Conservation (phyloP, 2,329 filamentous ascomycete genomes). For the Ramichloridium luteum region DNA sequence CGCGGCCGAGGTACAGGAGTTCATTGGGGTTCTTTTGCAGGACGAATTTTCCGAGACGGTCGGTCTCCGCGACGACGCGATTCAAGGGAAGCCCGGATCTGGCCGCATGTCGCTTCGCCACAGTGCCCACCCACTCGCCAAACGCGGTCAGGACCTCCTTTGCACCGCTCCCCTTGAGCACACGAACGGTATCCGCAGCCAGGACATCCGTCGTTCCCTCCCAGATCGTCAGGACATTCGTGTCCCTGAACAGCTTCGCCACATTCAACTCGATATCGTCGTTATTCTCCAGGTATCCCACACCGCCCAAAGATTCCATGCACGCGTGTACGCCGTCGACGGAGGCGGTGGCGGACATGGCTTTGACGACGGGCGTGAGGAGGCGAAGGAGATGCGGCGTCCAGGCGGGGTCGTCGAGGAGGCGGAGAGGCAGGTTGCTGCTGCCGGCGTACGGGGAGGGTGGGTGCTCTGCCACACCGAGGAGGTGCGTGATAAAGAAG, state of each 20-base stretch:
- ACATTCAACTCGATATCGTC: constrained; percentile 54
- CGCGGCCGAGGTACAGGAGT: constrained; percentile 1
- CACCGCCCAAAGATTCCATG: constrained; percentile 54
- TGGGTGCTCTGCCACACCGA: constrained; percentile 42
- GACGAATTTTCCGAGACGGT: neutral
- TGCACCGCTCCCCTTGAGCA: constrained; percentile 16
- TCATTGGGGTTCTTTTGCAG: neutral
- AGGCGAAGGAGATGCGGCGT: constrained; percentile 40
- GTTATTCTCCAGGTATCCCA: constrained; percentile 54
- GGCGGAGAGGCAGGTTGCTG: neutral
- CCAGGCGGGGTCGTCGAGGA: neutral
- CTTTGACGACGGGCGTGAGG: constrained; percentile 49
- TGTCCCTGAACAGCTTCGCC: constrained; percentile 53
- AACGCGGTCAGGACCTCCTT: constrained; percentile 1
- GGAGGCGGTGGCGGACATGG: constrained; percentile 40
- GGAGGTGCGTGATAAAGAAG: constrained; percentile 41
- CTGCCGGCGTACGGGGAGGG: too few relatives aligned
- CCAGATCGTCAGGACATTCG: constrained; percentile 53
- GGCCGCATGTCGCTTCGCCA: neutral
- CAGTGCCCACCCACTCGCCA: neutral
- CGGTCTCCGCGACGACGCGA: neutral
- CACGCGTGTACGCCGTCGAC: constrained; percentile 42
- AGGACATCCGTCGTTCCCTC: constrained; percentile 64
- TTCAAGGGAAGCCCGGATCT: neutral
- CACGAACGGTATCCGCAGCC: constrained; percentile 39